Percentiles rank a stretch among this genome's conserved stretches.
Conservation (phyloP, 2,329 filamentous ascomycete species). For the Triangularia setosa region DNA sequence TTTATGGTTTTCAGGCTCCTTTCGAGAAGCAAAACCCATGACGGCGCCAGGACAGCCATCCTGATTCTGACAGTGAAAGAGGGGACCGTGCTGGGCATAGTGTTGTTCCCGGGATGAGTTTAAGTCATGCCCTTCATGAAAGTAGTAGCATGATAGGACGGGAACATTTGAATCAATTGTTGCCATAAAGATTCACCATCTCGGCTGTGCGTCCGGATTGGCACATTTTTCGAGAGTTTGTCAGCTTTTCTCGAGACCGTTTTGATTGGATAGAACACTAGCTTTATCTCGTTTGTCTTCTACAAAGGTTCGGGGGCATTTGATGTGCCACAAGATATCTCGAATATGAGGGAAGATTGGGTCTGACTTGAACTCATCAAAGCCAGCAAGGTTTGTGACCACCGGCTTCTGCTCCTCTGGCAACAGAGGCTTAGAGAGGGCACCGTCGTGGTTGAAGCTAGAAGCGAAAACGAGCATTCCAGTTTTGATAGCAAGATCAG, state of each 20-base stretch:
- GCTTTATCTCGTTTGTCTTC: neutral
- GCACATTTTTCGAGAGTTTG: neutral
- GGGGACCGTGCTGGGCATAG: neutral
- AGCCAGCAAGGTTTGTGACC: neutral
- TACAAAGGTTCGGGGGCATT: neutral
- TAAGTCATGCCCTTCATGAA: neutral
- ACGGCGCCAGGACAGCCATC: neutral
- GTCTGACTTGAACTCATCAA: neutral
- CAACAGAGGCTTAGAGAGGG: too few species aligned
- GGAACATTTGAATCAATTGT: neutral
- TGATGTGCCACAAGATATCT: neutral
- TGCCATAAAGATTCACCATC: neutral
- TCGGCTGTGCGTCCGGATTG: neutral
- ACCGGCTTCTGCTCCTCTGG: too few species aligned
- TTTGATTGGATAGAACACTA: too few species aligned
- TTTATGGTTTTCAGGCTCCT: neutral
- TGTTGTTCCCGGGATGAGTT: neutral
- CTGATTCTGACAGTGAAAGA: neutral
- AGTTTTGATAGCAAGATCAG: too few species aligned
- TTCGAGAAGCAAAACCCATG: neutral
- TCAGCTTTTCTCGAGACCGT: neutral
- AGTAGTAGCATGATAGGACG: neutral
- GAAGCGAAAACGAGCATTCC: too few species aligned
- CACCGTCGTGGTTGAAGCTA: too few species aligned
- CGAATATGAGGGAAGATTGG: neutral